Conservation (phyloP, 305 asterid genomes). For the Andrographis paniculata region DNA sequence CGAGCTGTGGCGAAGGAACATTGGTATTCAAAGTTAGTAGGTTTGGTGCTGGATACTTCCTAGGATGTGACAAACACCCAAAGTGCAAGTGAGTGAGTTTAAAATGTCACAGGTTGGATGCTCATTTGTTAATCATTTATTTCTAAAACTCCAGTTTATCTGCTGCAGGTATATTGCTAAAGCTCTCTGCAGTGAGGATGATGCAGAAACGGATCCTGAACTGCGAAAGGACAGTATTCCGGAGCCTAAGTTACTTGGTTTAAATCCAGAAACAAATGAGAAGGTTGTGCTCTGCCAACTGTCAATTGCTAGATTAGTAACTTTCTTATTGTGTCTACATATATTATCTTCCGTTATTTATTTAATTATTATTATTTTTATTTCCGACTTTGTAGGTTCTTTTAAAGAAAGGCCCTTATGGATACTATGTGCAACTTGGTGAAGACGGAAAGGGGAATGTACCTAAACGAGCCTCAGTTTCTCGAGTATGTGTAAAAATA, state of each 20-base stretch:
- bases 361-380: slow-evolving; percentile 10
- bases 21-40: slow-evolving; percentile 82
- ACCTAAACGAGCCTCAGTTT: slow-evolving; percentile 76
- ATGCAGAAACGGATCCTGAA: slow-evolving; percentile 39
- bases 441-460: slow-evolving; percentile 72
- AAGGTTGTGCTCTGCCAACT: slow-evolving; percentile 33
- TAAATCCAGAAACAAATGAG: slow-evolving; percentile 60
- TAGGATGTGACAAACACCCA: slow-evolving; percentile 95
- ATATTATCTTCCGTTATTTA: too few relatives aligned
- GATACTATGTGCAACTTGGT: slow-evolving; percentile 87
- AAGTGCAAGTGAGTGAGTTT: slow-evolving; percentile 78
- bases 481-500: slow-evolving; percentile 63
- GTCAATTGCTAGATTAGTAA: background rate
- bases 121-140: slow-evolving; percentile 4
- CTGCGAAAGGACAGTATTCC: slow-evolving; percentile 31
- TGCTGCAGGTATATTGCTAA: slow-evolving; percentile 70
- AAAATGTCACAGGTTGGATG: background rate
- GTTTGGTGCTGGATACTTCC: slow-evolving; percentile 81
- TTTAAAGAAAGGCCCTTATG: slow-evolving; percentile 80
- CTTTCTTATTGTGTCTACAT: too few relatives aligned
- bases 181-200: slow-evolving; percentile 70
- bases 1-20: slow-evolving; percentile 67
- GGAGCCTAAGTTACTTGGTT: slow-evolving; percentile 72
- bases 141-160: slow-evolving; percentile 13
- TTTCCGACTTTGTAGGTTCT: slow-evolving; percentile 39